Base-by-base conservation (phyloP, 495 filamentous ascomycete genomes). In the Penicillium ochrochloron region DNA sequence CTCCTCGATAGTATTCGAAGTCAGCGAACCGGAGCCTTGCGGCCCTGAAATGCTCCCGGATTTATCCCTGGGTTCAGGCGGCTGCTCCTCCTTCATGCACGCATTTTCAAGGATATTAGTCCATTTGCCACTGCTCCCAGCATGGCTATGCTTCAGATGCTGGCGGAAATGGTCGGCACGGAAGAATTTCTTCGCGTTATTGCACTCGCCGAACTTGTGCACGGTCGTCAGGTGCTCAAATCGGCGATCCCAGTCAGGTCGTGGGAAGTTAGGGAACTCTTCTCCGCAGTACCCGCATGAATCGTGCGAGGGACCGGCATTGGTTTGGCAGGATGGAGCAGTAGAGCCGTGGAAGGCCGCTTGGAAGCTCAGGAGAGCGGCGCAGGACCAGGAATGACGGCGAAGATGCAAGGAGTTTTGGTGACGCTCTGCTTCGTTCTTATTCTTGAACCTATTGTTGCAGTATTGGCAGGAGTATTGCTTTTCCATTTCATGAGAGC, bases 131-230 rank as follows among this genome's bases (percentile, higher is more conserved):
- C 93, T 97, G 2, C 93, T 94, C 14, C 95, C 96, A 8, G 90
- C 92, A 77, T 99, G 95, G 73, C 94, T 97, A 70, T 99, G 95
- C 81, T 99, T 99, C 58, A 99, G 82, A 78, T 99, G 95, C 76
- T 99, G 95, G 41, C 95, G 88, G 83, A 99, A 99, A 73, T 99
- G 95, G 74, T 99, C 95, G 19, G 95, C 95, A 5, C 95, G 88
- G 78, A 91, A 99, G 76, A 99, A 99, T 75, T 98, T 98, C 83
- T 99, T 99, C 65, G 90, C 90, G 66, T 96, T 92, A 74, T 99
- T 99, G 84, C 95, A 99, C 77, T 98, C 96, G 63, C 94, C 91
- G 70, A 95, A 99, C 72, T 99, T 99, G 78, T 99, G 95, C 66
- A 92, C 84, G 61, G 90, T 89, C 63, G 91, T 92, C 42, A 99